Percentiles rank a stretch among this genome's conserved stretches.
Evolutionary conservation across 2,329 filamentous ascomycete genomes (phyloP).

Genomic region (Ophiostoma sp.): DNA sequence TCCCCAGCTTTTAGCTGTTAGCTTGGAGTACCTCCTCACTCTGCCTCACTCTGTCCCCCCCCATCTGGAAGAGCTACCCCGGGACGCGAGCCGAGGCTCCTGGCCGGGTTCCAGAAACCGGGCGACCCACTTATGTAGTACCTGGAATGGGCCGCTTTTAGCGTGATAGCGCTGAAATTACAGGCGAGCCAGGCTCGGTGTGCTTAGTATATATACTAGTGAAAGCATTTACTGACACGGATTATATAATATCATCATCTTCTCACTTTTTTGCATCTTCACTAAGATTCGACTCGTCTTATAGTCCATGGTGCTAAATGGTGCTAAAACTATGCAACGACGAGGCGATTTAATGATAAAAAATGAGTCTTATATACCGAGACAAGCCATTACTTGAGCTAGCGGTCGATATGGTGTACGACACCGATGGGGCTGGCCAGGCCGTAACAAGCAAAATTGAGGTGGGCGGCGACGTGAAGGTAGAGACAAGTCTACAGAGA

Average conservation of each 20-base stretch:
- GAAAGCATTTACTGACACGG: not conserved
- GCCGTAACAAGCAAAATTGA: not conserved
- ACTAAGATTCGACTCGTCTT: not conserved
- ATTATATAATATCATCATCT: not conserved
- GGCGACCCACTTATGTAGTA: not conserved
- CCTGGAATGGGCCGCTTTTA: not conserved
- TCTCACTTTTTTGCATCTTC: not conserved
- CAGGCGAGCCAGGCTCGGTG: not conserved
- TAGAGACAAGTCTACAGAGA: not conserved
- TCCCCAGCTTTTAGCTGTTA: constrained; percentile 10
- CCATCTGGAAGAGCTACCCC: not conserved
- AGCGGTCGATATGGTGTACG: not conserved
- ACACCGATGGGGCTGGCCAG: not conserved
- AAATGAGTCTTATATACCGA: too few species aligned
- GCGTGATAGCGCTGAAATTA: not conserved
- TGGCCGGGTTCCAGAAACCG: not conserved
- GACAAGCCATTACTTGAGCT: too few species aligned
- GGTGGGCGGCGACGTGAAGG: not conserved
- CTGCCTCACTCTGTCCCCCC: too few species aligned
- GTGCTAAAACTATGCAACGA: too few species aligned
- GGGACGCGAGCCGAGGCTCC: constrained; percentile 18
- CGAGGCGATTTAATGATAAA: too few species aligned
- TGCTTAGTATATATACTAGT: not conserved
- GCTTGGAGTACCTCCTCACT: constrained; percentile 1
- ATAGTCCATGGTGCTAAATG: too few species aligned